These are phyloP conservation scores for Yarrowia divulgata DNA, from an alignment of 805 yeast genomes.

Conservation along the genomic window DNA sequence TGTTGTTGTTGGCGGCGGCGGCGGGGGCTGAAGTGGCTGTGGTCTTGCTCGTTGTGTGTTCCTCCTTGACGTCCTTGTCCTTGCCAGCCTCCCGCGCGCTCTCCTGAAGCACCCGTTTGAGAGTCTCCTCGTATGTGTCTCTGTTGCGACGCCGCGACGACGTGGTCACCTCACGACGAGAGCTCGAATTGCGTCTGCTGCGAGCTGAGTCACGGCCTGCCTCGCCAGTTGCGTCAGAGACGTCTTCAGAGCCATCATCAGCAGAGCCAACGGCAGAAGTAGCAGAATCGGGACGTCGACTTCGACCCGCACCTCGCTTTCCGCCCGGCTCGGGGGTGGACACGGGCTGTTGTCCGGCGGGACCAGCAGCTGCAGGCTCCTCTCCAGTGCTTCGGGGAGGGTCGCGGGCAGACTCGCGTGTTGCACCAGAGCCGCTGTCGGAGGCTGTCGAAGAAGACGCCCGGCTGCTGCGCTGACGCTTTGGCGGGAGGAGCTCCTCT, in stretches of 20 bases:
- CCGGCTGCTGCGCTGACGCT: slow-evolving; percentile 34
- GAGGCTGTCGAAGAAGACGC: slow-evolving; percentile 35
- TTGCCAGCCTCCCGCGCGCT: slow-evolving; percentile 39
- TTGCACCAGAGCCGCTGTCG: slow-evolving; percentile 8
- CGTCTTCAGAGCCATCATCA: slow-evolving; percentile 38
- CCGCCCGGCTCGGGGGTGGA: neutral
- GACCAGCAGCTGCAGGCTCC: slow-evolving; percentile 28
- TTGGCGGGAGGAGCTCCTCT: slow-evolving; percentile 26
- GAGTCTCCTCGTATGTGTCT: slow-evolving; percentile 49
- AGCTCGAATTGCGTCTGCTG: slow-evolving; percentile 40
- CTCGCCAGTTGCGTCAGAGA: slow-evolving; percentile 38
- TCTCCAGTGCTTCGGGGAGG: slow-evolving; percentile 32
- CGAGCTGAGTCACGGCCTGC: slow-evolving; percentile 37
- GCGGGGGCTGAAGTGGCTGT: too few relatives aligned
- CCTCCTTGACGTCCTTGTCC: slow-evolving; percentile 41
- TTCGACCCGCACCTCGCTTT: slow-evolving; percentile 27
- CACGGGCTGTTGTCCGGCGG: neutral
- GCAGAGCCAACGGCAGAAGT: slow-evolving; percentile 37
- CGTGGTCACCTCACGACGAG: slow-evolving; percentile 48
- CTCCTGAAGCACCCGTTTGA: slow-evolving; percentile 51
- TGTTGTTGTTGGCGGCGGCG: neutral
- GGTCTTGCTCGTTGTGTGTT: neutral
- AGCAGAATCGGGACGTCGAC: slow-evolving; percentile 40
- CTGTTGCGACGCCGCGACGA: slow-evolving; percentile 29
- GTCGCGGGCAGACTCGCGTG: slow-evolving; percentile 36